These are phyloP conservation scores for Myxozyma lipomycoides DNA, from an alignment of 805 yeast species.

Conservation along the genomic window DNA sequence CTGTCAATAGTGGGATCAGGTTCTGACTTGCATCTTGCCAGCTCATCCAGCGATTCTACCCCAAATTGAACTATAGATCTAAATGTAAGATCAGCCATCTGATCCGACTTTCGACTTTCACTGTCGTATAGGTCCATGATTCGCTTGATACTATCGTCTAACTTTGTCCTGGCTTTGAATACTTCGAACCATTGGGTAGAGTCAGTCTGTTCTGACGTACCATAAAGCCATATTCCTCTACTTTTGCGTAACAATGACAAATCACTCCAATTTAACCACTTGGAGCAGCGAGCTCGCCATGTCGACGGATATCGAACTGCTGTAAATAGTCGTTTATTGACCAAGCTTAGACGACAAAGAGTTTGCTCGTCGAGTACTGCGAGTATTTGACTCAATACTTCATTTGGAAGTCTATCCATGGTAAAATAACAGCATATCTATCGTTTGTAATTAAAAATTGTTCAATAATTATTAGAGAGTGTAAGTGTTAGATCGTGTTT, in stretches of 20 bases:
- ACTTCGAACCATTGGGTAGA: background rate
- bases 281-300: background rate
- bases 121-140: background rate
- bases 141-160: background rate
- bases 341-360: background rate
- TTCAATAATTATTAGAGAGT: background rate
- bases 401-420: background rate
- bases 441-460: background rate
- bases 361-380: background rate
- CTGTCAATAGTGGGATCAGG: background rate
- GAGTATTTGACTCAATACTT: background rate
- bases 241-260: background rate
- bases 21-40: background rate
- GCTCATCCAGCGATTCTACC: conserved; percentile 14
- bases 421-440: background rate
- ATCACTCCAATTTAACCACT: background rate
- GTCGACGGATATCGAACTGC: background rate
- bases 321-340: background rate
- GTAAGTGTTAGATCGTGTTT: background rate
- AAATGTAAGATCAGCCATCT: background rate
- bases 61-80: conserved; percentile 8
- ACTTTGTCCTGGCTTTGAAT: background rate
- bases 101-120: background rate
- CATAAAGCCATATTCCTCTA: background rate
- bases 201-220: background rate